A percentile compares a stretch with the other conserved stretches of the same genome.
Conservation (phyloP, 1,284 basidiomycete genomes). For the Pholiota adiposa region DNA sequence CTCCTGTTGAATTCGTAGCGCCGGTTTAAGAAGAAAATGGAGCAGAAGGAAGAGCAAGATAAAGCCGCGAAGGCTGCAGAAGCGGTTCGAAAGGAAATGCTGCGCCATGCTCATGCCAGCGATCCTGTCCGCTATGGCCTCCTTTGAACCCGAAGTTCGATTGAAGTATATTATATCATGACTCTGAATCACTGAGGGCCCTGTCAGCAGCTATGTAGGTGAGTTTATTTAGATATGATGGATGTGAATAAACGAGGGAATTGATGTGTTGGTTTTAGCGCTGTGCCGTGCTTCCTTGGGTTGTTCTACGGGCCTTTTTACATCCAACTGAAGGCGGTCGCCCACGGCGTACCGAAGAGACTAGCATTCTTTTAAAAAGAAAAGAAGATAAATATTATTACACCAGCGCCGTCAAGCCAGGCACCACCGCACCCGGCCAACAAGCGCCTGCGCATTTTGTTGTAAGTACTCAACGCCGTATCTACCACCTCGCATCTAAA, state of each 20-base stretch:
- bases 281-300: conserved; percentile 33
- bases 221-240: too few relatives aligned
- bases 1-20: conserved; percentile 20
- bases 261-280: conserved; percentile 2
- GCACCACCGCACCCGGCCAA: too few relatives aligned
- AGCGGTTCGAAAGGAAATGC: conserved; percentile 47
- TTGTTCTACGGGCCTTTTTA: conserved; percentile 52
- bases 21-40: conserved; percentile 62
- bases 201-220: too few relatives aligned
- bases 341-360: conserved; percentile 40
- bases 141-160: neutral
- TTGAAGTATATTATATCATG: too few relatives aligned
- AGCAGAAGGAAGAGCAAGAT: conserved; percentile 45
- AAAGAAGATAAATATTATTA: too few relatives aligned
- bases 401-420: too few relatives aligned
- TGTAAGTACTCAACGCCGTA: too few relatives aligned
- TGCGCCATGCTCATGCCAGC: conserved; percentile 44
- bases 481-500: too few relatives aligned
- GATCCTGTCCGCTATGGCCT: conserved; percentile 63
- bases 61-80: conserved; percentile 35
- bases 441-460: too few relatives aligned
- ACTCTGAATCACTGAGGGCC: too few relatives aligned
- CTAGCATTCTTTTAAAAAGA: conserved; percentile 36
- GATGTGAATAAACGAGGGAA: too few relatives aligned
- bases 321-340: conserved; percentile 49